Base-by-base conservation (phyloP, 106 monocot species). In the Dioscorea zingiberensis region DNA sequence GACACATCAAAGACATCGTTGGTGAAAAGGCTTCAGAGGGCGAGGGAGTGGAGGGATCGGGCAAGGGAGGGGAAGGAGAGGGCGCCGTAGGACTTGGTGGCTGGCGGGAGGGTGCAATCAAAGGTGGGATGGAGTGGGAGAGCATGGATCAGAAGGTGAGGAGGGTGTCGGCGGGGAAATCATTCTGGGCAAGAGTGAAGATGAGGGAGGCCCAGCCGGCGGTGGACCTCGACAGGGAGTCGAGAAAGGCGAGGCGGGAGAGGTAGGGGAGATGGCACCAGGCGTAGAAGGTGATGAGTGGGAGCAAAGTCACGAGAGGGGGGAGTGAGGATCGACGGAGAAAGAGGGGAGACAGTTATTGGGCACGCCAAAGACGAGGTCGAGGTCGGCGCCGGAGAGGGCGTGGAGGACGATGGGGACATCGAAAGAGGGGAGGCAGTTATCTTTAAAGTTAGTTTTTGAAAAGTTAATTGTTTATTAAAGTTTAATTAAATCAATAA, bases 281-380 rank as follows among this genome's bases (percentile, higher is more conserved):
- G 58, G 79, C 73, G 79, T 79, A 94, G 77, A 89, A 61, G 65
- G 75, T 82, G 77, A 89, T 89, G 81, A 89, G 82, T 85, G 85
- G 71, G 82, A 85, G 77, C 79, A 73, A 68, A 89, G 76, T n/a
- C n/a, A n/a, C n/a, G n/a, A n/a, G 58, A 73, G 67, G 48, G 69
- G 30, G 59, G 74, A 24, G 59, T 48, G 45, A n/a, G 82, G 65
- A 44, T 60, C n/a, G 69, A 5, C 1, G 68, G 74, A 76, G 51
- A 69, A 76, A 21, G 77, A 83, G 65, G 83, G 55, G 65, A 80
- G 62, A 72, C 77, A 76, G 70, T 77, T 71, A 60, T 90, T 85
- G 63, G 83, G 85, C 51, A 73, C 79, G 22, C 73, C 82, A 5
- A 67, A 55, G 11, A 68, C 53, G 61, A 83, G 80, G 59, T 68